phyloP scores from a whole-genome alignment of 768 basidiomycete species.

The Naganishia vaughanmartiniae region DNA sequence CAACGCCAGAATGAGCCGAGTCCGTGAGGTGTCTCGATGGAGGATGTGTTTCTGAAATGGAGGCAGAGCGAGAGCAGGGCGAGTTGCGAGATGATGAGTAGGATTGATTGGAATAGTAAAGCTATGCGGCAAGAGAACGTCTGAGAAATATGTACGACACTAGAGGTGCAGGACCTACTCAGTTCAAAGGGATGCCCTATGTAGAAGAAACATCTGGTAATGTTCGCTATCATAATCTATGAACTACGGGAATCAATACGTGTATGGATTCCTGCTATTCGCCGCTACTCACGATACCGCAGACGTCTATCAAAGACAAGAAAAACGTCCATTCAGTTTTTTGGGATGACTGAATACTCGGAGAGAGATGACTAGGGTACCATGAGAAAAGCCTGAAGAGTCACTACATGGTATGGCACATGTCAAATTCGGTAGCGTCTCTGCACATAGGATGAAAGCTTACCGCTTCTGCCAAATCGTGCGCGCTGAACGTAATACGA shows the following conservation, averaged over 20 bases:
- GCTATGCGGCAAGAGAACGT: slow-evolving; percentile 33
- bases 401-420: slow-evolving; percentile 36
- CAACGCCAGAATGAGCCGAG: slow-evolving; percentile 46
- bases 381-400: slow-evolving; percentile 51
- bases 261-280: not conserved
- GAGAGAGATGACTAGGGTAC: slow-evolving; percentile 24
- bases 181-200: slow-evolving; percentile 50
- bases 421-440: not conserved
- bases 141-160: not conserved
- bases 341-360: not conserved
- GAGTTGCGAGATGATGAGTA: slow-evolving; percentile 51
- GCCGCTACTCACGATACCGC: slow-evolving; percentile 36
- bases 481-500: slow-evolving; percentile 25
- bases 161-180: slow-evolving; percentile 36
- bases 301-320: slow-evolving; percentile 40
- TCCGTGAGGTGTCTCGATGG: not conserved
- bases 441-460: slow-evolving; percentile 22
- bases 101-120: slow-evolving; percentile 49
- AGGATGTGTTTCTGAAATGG: slow-evolving; percentile 38
- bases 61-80: slow-evolving; percentile 50
- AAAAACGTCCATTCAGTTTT: not conserved
- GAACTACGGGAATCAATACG: not conserved
- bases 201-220: slow-evolving; percentile 52
- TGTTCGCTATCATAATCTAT: slow-evolving; percentile 48
- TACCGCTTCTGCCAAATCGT: slow-evolving; percentile 50